A percentile compares a stretch with the other conserved stretches of the same genome.
phyloP scores from a whole-genome alignment of 2,329 filamentous ascomycete species.

The Arthrocladium fulminans region DNA sequence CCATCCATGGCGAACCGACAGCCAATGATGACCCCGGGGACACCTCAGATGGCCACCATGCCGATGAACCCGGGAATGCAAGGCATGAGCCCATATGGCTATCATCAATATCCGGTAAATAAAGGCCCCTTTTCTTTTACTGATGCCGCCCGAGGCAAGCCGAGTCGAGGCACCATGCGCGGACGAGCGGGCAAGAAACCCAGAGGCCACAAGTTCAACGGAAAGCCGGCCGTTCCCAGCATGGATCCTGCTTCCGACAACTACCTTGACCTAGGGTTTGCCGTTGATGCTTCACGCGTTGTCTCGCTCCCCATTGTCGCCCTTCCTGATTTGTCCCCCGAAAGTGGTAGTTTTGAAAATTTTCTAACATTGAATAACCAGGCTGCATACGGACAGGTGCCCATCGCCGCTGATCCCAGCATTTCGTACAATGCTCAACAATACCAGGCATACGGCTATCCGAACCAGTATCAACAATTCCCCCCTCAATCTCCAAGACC shows the following conservation, averaged over 20 bases:
- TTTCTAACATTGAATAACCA: slow-evolving; percentile 58
- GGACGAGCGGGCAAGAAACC: slow-evolving; percentile 20
- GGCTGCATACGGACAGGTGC: slow-evolving; percentile 17
- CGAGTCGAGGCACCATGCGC: slow-evolving; percentile 16
- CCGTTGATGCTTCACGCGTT: slow-evolving; percentile 17
- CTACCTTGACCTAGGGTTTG: slow-evolving; percentile 20
- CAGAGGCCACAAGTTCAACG: slow-evolving; percentile 18
- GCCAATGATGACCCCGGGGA: slow-evolving; percentile 58
- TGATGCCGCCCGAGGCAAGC: slow-evolving; percentile 29
- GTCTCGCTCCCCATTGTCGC: slow-evolving; percentile 25
- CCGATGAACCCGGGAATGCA: slow-evolving; percentile 59
- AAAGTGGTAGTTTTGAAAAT: slow-evolving; percentile 52
- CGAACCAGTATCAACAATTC: slow-evolving; percentile 31
- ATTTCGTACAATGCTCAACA: slow-evolving; percentile 21
- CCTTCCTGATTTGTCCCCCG: slow-evolving; percentile 56
- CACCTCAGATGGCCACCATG: slow-evolving; percentile 56
- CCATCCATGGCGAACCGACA: slow-evolving; percentile 57
- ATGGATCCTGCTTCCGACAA: slow-evolving; percentile 23
- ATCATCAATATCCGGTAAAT: slow-evolving; percentile 23
- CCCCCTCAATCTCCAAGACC: slow-evolving; percentile 39
- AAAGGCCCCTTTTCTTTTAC: slow-evolving; percentile 30
- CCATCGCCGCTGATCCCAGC: slow-evolving; percentile 22
- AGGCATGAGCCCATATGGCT: slow-evolving; percentile 33
- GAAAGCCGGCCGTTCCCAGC: slow-evolving; percentile 24
- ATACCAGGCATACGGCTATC: slow-evolving; percentile 12